Base-by-base conservation (phyloP, 2,329 filamentous ascomycete species). In the Pestalotiopsis sp. region DNA sequence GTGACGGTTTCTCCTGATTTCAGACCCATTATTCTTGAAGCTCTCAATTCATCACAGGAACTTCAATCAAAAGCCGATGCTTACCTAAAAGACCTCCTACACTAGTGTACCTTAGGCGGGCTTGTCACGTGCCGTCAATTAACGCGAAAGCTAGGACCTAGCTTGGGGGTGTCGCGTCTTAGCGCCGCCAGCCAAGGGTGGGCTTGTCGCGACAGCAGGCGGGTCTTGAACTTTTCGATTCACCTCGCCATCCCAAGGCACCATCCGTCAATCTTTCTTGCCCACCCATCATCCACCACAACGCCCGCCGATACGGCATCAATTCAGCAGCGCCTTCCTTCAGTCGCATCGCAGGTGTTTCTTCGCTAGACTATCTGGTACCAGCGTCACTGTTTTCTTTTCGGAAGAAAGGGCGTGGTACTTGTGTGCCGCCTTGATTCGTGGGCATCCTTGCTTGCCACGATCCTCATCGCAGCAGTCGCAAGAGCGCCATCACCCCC, bases 121-220 rank as follows among this genome's bases (percentile, higher is more conserved):
- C 31, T 60, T 23, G 39, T 67, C 65, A 67, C 66, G 59, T 64
- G 66, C 41, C 25, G 41, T 68, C 66, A 63, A 63, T 68, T 68
- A 63, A 68, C 66, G 66, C 66, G 66, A 64, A 68, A n/a, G 59
- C 5, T 63, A 68, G 41, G 39, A 38, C 31, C 14, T 14, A 61
- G 58, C 58, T 31, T 62, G 23, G 58, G 59, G 31, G 14, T 20
- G 66, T 62, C 66, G 66, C 66, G 66, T 64, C 59, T 45, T 20
- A 39, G 27, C 17, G 31, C 25, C 31, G 17, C 45, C 45, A 23
- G 20, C 27, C 23, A 20, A 20, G 41, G 27, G 38, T 13, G 20
- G 27, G 65, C 27, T 38, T 60, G 56, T 52, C 65, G 65, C 65
- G 65, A 59, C 23, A 56, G 31, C 31, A n/a, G 17, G 59, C 59